Percentiles rank a stretch among this genome's conserved stretches.
Evolutionary conservation across 1,284 basidiomycete genomes (phyloP).

Genomic region (Boletus subluridellus): DNA sequence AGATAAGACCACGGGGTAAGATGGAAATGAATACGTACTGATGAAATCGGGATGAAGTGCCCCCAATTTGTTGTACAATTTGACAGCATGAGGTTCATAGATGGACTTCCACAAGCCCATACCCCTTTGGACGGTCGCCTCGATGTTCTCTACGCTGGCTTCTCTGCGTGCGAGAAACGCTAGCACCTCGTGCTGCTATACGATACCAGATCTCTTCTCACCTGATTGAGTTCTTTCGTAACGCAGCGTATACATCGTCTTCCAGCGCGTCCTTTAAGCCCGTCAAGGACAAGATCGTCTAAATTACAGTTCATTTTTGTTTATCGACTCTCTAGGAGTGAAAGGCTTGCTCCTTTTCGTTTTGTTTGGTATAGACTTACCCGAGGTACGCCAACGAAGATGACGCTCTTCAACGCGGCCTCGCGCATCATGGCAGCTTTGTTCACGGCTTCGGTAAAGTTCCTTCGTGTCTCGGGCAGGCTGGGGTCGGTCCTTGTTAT

Average conservation of each 20-base stretch:
- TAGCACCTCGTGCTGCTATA: constrained; percentile 25
- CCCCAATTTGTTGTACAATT: constrained; percentile 85
- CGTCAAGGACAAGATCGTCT: constrained; percentile 83
- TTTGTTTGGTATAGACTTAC: constrained; percentile 39
- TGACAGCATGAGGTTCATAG: constrained; percentile 86
- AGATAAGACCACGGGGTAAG: constrained; percentile 38
- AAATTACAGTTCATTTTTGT: constrained; percentile 16
- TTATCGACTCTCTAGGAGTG: constrained; percentile 9
- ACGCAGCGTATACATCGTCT: constrained; percentile 68
- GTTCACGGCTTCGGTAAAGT: constrained; percentile 53
- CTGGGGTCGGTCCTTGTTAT: constrained; percentile 53
- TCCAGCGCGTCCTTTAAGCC: constrained; percentile 73
- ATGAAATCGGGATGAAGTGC: constrained; percentile 85
- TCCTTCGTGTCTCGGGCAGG: constrained; percentile 42
- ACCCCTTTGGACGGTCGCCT: constrained; percentile 64
- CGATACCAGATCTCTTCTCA: constrained; percentile 37
- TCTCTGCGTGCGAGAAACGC: constrained; percentile 44
- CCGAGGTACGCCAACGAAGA: constrained; percentile 89
- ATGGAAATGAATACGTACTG: constrained; percentile 52
- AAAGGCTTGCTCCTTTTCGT: background rate
- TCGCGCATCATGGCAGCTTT: constrained; percentile 88
- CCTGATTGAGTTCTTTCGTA: constrained; percentile 68
- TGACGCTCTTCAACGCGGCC: constrained; percentile 88
- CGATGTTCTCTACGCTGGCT: constrained; percentile 61
- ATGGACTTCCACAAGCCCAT: constrained; percentile 83